Percentiles rank a stretch among this genome's conserved stretches.
These are phyloP conservation scores for Pneumocystis murina DNA, from an alignment of 1,139 yeast species.

Conservation along the genomic window DNA sequence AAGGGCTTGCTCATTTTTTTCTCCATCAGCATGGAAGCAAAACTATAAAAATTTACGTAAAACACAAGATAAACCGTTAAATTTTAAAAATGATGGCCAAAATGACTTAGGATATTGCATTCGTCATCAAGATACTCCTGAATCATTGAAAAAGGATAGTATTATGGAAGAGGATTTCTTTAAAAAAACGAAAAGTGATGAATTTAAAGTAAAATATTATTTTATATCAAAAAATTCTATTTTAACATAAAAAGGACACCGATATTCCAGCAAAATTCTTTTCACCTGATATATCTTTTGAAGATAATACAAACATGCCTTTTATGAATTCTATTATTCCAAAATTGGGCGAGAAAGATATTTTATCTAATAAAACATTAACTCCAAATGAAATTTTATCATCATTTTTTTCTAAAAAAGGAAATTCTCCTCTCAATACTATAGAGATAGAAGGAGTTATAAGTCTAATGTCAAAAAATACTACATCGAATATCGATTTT, in stretches of 20 bases:
- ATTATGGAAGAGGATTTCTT: neutral
- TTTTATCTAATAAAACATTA: neutral
- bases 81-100: neutral
- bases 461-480: constrained; percentile 31
- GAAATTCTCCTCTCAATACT: constrained; percentile 57
- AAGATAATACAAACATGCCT: neutral
- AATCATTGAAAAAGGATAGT: neutral
- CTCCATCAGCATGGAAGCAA: neutral
- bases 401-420: constrained; percentile 58
- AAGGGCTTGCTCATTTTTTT: neutral
- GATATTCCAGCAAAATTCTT: neutral
- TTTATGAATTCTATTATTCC: neutral
- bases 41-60: neutral
- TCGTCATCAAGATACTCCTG: neutral
- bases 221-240: neutral
- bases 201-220: neutral
- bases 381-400: constrained; percentile 48
- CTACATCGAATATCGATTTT: neutral
- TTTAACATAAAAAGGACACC: neutral
- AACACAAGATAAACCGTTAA: neutral
- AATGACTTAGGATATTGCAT: neutral
- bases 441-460: constrained; percentile 76
- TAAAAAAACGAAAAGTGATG: neutral
- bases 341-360: neutral
- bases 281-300: neutral